Conservation (phyloP, 108 stramenopile genomes). For the Pseudonitzschia pungens region DNA sequence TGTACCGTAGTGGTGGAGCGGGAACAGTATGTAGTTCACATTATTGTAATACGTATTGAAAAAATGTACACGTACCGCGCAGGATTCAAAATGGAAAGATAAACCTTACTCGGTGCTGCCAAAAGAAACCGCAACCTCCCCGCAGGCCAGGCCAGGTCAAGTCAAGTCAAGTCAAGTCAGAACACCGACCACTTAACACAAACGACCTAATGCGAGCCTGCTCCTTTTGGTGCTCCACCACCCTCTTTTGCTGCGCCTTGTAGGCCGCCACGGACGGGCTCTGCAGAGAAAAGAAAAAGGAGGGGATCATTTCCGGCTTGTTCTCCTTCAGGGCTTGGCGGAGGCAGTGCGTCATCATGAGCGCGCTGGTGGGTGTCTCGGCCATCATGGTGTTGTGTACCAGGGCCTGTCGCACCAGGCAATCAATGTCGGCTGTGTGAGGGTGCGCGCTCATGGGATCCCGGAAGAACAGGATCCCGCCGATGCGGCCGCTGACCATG, state of each 20-base stretch:
- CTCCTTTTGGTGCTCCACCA: neutral
- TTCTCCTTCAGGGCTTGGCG: conserved; percentile 13
- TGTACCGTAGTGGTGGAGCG: too few species aligned
- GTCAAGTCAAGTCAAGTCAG: too few species aligned
- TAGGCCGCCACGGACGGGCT: conserved; percentile 19
- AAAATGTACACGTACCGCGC: too few species aligned
- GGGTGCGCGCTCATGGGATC: conserved; percentile 42
- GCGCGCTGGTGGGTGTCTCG: conserved; percentile 28
- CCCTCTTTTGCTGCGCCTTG: conserved; percentile 13
- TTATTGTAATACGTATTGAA: too few species aligned
- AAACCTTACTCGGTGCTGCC: too few species aligned
- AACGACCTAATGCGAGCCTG: neutral
- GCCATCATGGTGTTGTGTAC: conserved; percentile 32
- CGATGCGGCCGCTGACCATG: conserved; percentile 32
- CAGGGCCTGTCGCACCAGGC: conserved; percentile 32
- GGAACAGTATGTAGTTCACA: too few species aligned
- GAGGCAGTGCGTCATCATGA: neutral
- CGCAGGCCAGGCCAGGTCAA: too few species aligned
- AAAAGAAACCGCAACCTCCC: too few species aligned
- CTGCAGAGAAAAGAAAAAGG: conserved; percentile 16
- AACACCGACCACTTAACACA: too few species aligned
- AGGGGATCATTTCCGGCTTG: conserved; percentile 20
- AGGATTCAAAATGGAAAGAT: too few species aligned
- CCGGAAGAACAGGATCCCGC: conserved; percentile 35
- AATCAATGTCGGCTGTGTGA: conserved; percentile 41